Evolutionary conservation across 2,329 filamentous ascomycete genomes (phyloP), one percentile per base, ranked within the genome.

Genomic region (Claviceps paspali): DNA sequence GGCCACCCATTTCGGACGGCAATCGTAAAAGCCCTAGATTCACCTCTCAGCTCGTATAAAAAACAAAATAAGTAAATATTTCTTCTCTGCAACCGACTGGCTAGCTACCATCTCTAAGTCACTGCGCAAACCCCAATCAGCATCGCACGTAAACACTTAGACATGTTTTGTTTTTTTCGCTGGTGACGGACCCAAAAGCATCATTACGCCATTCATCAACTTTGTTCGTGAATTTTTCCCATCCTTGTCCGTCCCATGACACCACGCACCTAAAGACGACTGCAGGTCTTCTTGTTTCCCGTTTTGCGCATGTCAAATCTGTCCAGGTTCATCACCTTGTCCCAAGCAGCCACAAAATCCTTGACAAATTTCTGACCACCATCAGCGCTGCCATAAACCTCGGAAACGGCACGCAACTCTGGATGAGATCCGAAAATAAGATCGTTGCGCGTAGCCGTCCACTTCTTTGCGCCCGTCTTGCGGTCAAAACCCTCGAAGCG

Each of bases 261-360:
- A 22, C 8, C 5, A 5, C 6, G 12, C 24, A 7, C 12, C 26
- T 38, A 46, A 19, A 46, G 39, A 15, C 45, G 47, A 35, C 46
- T 47, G 11, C 28, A 21, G 12, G 45, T 38, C 38, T 35, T 47
- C 15, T 38, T 36, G n/a, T 15, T 28, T 19, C 40, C 38, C 4
- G 17, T 30, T 37, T 33, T 43, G 27, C 45, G 41, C n/a, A 74
- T 41, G 45, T 84, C 80, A 50, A 75, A 85, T 10, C 80, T 70
- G 53, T 85, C 80, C 39, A 79, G 52, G 51, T 80, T 78, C 72
- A 79, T 79, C 9, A 85, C 72, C 74, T 85, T 85, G 49, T 65
- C 63, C 80, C 80, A 85, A 3, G 74, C 76, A 6, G 65, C 60
- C 12, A 83, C 67, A 49, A 85, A 85, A 62, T 85, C 80, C 56